Evolutionary conservation across 768 basidiomycete species (phyloP).

Genomic region (Tricholoma saponaceum): DNA sequence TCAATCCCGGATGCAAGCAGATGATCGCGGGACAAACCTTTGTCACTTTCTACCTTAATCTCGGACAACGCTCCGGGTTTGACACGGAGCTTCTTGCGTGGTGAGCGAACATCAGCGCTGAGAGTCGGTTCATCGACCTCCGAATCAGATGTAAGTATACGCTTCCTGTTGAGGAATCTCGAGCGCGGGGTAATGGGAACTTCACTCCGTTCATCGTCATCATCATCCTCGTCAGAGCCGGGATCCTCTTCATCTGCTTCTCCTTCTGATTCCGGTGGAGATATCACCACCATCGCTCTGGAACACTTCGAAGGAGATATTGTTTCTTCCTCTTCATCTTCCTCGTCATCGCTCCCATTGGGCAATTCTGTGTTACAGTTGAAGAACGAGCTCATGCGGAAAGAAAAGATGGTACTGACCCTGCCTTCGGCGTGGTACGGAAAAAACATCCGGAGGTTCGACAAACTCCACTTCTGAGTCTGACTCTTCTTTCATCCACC

Average conservation of each 20-base stretch:
- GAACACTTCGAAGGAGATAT: not conserved
- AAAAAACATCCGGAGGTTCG: not conserved
- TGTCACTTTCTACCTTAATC: not conserved
- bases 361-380: not conserved
- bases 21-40: no score
- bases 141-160: not conserved
- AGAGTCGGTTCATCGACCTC: not conserved
- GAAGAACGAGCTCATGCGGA: not conserved
- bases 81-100: not conserved
- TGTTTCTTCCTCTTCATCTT: not conserved
- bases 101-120: not conserved
- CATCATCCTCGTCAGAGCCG: not conserved
- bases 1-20: not conserved
- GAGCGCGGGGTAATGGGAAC: not conserved
- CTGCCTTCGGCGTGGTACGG: not conserved
- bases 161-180: not conserved
- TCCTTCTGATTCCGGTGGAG: not conserved
- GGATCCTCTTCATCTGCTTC: not conserved
- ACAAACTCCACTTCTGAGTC: not conserved
- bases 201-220: not conserved
- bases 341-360: not conserved
- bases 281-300: not conserved
- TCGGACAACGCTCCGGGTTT: no score
- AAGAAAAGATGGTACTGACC: not conserved
- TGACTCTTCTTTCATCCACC: not conserved